A percentile compares a stretch with the other conserved stretches of the same genome.
These are phyloP conservation scores for Eucommia ulmoides DNA, from an alignment of 257 asterid genomes.

Conservation along the genomic window DNA sequence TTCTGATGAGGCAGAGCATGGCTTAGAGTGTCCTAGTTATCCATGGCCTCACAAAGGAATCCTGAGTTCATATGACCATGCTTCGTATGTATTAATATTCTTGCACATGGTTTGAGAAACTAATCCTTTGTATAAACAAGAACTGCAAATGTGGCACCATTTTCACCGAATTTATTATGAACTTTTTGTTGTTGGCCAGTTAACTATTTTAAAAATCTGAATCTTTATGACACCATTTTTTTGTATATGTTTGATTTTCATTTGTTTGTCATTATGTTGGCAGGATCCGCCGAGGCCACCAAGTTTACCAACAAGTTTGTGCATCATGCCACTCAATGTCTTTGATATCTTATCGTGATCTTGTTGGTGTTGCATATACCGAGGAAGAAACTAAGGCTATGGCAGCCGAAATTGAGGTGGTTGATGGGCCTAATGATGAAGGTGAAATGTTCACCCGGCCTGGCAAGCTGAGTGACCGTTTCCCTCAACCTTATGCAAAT, in stretches of 20 bases:
- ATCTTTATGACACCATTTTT: background rate
- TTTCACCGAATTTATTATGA: too few relatives aligned
- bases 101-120: background rate
- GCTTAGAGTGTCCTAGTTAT: conserved; percentile 43
- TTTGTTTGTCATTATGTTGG: background rate
- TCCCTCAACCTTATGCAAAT: conserved; percentile 65
- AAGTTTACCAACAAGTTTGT: conserved; percentile 69
- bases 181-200: too few relatives aligned
- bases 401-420: conserved; percentile 84
- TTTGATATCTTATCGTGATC: too few relatives aligned
- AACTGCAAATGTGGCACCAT: too few relatives aligned
- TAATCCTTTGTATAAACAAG: too few relatives aligned
- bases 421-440: conserved; percentile 77
- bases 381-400: conserved; percentile 77
- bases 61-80: conserved; percentile 54
- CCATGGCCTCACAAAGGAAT: conserved; percentile 71
- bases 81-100: conserved; percentile 37
- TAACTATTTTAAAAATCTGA: too few relatives aligned
- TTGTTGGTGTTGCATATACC: conserved; percentile 78
- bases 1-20: conserved; percentile 63
- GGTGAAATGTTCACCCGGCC: conserved; percentile 80
- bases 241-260: background rate
- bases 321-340: conserved; percentile 68
- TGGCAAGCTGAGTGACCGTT: conserved; percentile 70
- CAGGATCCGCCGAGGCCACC: conserved; percentile 74